Conservation (phyloP, 169 alveolate genomes). For the Eimeria acervulina region DNA sequence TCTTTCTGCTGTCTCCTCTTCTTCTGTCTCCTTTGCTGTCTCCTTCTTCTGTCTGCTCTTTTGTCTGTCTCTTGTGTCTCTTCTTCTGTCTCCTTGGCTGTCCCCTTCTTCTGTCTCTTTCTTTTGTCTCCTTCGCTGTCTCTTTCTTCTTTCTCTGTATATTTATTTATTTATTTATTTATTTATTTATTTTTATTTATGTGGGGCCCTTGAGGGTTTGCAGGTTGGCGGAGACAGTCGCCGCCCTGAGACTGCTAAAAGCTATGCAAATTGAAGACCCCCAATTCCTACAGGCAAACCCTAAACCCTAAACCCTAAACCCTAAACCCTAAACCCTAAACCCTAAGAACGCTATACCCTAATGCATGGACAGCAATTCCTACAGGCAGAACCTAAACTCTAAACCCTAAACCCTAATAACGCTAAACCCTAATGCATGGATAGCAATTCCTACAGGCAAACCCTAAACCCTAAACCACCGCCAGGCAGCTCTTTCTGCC, state of each 20-base stretch:
- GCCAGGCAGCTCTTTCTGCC: neutral
- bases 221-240: no score
- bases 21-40: neutral
- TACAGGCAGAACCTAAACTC: neutral
- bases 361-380: neutral
- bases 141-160: no score
- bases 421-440: neutral
- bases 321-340: constrained; percentile 41
- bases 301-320: constrained; percentile 41
- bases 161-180: no score
- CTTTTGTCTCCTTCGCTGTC: no score
- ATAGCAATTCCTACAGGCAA: no score
- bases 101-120: no score
- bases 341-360: neutral
- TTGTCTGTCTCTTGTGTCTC: no score
- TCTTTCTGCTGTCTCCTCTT: neutral
- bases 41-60: neutral
- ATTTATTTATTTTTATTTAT: no score
- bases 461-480: constrained; percentile 7
- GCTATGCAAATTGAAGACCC: no score
- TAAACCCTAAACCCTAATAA: neutral
- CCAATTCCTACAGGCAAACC: constrained; percentile 20
- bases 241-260: no score
- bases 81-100: no score
- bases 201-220: no score